Percentiles rank a stretch among this genome's conserved stretches.
Conservation (phyloP, 139 green algal genomes). For the Chlamydomonas schloesseri region DNA sequence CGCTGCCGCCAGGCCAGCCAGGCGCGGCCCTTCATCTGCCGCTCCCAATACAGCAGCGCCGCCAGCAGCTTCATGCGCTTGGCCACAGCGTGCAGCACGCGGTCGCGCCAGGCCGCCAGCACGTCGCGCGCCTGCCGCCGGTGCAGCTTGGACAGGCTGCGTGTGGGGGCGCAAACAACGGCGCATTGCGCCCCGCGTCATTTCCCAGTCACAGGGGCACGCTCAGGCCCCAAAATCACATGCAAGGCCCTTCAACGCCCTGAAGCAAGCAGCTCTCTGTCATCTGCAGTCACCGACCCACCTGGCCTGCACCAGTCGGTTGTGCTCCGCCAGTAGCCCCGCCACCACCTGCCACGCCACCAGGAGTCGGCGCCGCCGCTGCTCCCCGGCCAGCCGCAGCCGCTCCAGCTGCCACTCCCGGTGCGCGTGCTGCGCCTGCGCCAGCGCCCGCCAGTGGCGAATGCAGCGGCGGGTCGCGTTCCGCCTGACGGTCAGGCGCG, state of each 20-base stretch:
- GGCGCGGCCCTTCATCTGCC: constrained; percentile 16
- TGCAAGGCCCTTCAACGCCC: too few species aligned
- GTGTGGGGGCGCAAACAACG: too few species aligned
- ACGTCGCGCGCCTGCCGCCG: not conserved
- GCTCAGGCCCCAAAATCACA: too few species aligned
- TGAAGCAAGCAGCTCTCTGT: too few species aligned
- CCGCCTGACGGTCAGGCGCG: not conserved
- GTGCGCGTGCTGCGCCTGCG: not conserved
- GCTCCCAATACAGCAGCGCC: constrained; percentile 40
- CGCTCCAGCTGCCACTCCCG: not conserved
- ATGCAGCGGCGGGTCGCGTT: not conserved
- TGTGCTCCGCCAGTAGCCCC: constrained; percentile 25
- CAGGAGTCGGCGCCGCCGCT: constrained; percentile 11
- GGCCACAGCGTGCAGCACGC: not conserved
- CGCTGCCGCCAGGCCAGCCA: constrained; percentile 13
- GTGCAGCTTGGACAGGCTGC: not conserved
- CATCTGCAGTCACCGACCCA: too few species aligned
- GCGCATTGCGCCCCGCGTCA: too few species aligned
- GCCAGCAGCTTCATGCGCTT: constrained; percentile 47
- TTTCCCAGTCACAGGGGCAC: too few species aligned
- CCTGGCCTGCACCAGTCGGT: constrained; percentile 20
- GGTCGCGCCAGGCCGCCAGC: constrained; percentile 1
- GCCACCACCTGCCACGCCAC: constrained; percentile 25
- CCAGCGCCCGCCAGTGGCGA: constrained; percentile 32
- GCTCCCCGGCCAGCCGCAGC: not conserved